phyloP scores from a whole-genome alignment of 1,284 basidiomycete genomes.

The Exobasidium rhododendri region DNA sequence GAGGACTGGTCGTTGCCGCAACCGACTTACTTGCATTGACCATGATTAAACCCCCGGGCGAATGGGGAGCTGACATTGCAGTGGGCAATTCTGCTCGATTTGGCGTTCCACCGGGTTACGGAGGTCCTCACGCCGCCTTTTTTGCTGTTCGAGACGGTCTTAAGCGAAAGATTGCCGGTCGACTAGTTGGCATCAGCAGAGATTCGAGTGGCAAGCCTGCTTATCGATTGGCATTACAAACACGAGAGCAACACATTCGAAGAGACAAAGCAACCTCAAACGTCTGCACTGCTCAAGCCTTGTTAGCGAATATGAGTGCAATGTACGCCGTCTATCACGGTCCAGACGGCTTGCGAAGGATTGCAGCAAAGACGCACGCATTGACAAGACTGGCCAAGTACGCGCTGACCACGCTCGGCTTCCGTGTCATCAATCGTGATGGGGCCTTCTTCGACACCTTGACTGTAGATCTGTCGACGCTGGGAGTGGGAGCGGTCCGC shows the following conservation, averaged over 20 bases:
- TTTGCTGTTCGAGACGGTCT: slow-evolving; percentile 88
- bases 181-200: slow-evolving; percentile 84
- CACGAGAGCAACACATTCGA: slow-evolving; percentile 55
- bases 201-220: slow-evolving; percentile 80
- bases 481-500: slow-evolving; percentile 63
- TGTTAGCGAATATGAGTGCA: slow-evolving; percentile 53
- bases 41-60: slow-evolving; percentile 89
- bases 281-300: slow-evolving; percentile 54
- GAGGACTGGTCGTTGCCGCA: slow-evolving; percentile 78
- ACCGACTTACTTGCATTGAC: slow-evolving; percentile 90
- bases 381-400: slow-evolving; percentile 76
- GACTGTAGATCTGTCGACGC: slow-evolving; percentile 72
- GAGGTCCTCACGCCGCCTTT: slow-evolving; percentile 71
- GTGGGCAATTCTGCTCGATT: slow-evolving; percentile 93
- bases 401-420: slow-evolving; percentile 71
- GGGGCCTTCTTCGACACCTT: slow-evolving; percentile 85
- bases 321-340: slow-evolving; percentile 82
- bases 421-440: slow-evolving; percentile 60
- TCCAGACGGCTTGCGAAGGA: slow-evolving; percentile 76
- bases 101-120: slow-evolving; percentile 62
- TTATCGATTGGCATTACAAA: slow-evolving; percentile 85
- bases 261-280: slow-evolving; percentile 47
- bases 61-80: slow-evolving; percentile 97
- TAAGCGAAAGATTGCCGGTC: slow-evolving; percentile 95
- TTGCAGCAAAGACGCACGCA: slow-evolving; percentile 86